phyloP scores from a whole-genome alignment of 192 early-diverging fungal genomes.

The Coemansia sp. region DNA sequence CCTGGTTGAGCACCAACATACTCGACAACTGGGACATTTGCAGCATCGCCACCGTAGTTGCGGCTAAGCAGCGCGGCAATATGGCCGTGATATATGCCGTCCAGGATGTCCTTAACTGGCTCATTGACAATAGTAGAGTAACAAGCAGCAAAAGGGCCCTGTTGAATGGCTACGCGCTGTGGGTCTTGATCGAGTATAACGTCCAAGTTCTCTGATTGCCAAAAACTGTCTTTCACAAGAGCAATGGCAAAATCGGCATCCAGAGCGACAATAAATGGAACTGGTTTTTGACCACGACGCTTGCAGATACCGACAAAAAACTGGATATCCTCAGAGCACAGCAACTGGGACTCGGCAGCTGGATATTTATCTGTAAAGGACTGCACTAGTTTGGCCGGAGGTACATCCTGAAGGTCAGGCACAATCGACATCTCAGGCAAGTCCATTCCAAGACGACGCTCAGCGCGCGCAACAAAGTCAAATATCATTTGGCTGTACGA shows the following conservation, averaged over 20 bases:
- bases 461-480: conserved; percentile 80
- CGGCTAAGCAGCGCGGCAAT: conserved; percentile 72
- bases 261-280: conserved; percentile 85
- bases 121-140: conserved; percentile 76
- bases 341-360: neutral
- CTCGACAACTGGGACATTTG: conserved; percentile 75
- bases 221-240: conserved; percentile 89
- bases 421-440: neutral
- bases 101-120: conserved; percentile 90
- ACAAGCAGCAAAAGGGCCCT: conserved; percentile 82
- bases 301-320: conserved; percentile 48
- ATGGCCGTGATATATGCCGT: conserved; percentile 79
- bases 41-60: conserved; percentile 66
- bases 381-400: conserved; percentile 22
- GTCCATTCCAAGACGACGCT: conserved; percentile 71
- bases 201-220: conserved; percentile 88
- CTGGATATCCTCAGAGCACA: conserved; percentile 35
- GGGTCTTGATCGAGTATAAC: conserved; percentile 85
- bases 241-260: conserved; percentile 89
- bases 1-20: conserved; percentile 61
- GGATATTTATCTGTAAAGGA: conserved; percentile 17
- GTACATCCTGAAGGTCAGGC: neutral
- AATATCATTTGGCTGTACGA: too few relatives aligned
- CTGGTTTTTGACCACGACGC: conserved; percentile 79
- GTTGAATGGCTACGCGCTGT: conserved; percentile 81